Evolutionary conservation across 148 eudicot genomes (phyloP).

Genomic region (Rhododendron simsii): DNA sequence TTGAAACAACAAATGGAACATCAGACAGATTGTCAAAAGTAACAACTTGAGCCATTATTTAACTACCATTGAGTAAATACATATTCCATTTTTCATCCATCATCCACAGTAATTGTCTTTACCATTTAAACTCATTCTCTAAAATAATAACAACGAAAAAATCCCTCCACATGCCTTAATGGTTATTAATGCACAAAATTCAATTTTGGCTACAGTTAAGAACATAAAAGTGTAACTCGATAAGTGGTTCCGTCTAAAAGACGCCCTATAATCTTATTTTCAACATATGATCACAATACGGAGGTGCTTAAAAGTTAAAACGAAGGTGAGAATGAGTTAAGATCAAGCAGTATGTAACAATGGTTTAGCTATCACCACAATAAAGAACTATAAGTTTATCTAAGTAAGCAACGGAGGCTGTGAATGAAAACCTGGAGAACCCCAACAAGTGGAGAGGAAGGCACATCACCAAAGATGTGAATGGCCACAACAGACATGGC

Average conservation of each 20-base stretch:
- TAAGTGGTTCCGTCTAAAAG: neutral
- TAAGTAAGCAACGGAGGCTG: neutral
- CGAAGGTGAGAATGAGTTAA: neutral
- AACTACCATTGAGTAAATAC: neutral
- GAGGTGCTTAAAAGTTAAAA: neutral
- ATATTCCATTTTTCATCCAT: neutral
- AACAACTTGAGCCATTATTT: neutral
- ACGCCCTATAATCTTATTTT: neutral
- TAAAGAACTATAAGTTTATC: neutral
- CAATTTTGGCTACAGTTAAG: neutral
- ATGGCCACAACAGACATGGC: conserved; percentile 91
- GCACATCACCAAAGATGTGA: conserved; percentile 93
- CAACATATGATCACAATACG: neutral
- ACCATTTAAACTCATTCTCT: neutral
- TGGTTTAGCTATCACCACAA: no score
- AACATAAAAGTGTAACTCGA: neutral
- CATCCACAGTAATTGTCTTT: neutral
- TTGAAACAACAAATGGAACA: neutral
- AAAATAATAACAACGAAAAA: no score
- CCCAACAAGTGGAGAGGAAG: conserved; percentile 97
- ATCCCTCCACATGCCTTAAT: neutral
- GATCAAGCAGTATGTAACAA: neutral
- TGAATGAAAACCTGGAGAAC: conserved; percentile 63
- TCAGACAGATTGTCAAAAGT: neutral
- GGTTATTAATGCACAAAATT: neutral